Conservation (phyloP, 83 land plant species). For the Thuja plicata region DNA sequence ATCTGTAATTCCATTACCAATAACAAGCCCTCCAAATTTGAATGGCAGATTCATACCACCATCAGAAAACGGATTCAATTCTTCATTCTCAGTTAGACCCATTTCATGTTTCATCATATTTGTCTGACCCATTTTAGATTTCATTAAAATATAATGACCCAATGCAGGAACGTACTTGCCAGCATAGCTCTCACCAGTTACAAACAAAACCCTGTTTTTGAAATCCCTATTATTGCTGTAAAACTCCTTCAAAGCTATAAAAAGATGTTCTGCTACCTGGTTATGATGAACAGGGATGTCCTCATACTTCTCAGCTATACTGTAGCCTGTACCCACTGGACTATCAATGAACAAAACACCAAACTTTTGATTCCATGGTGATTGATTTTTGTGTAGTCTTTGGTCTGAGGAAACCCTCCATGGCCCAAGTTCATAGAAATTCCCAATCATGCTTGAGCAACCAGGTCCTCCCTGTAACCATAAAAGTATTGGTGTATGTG, state of each 20-base stretch:
- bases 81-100: neutral
- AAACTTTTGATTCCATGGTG: slow-evolving; percentile 74
- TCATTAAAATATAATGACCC: slow-evolving; percentile 55
- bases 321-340: slow-evolving; percentile 89
- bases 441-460: slow-evolving; percentile 84
- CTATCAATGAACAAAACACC: slow-evolving; percentile 84
- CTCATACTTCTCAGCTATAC: slow-evolving; percentile 44
- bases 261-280: slow-evolving; percentile 61
- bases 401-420: slow-evolving; percentile 40
- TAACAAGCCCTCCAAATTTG: slow-evolving; percentile 60
- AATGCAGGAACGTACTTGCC: slow-evolving; percentile 86
- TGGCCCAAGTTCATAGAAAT: slow-evolving; percentile 86
- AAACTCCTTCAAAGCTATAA: slow-evolving; percentile 48
- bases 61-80: neutral
- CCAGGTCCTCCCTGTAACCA: slow-evolving; percentile 98
- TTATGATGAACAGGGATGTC: slow-evolving; percentile 65
- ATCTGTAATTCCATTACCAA: slow-evolving; percentile 88
- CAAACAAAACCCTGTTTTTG: slow-evolving; percentile 54
- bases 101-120: slow-evolving; percentile 22
- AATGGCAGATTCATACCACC: slow-evolving; percentile 18
- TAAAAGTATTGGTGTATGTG: slow-evolving; percentile 64
- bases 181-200: slow-evolving; percentile 90
- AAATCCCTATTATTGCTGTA: slow-evolving; percentile 28
- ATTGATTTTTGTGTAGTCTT: slow-evolving; percentile 29
- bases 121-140: slow-evolving; percentile 8